Conservation (phyloP, 129 eudicot genomes). For the carrot (Daucus carota) region DNA sequence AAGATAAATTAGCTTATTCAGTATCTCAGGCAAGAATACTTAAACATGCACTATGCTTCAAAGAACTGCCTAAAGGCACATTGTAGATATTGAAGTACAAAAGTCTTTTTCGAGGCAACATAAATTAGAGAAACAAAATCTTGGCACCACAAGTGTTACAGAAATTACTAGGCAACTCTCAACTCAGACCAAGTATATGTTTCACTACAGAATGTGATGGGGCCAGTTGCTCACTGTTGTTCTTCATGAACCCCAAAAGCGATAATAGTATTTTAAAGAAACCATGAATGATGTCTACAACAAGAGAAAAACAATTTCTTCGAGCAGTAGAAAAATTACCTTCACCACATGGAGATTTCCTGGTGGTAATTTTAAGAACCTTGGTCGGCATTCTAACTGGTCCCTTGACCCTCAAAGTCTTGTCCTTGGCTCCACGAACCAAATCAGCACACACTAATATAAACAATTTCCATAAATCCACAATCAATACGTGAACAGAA, state of each 20-base stretch:
- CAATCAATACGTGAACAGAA: not conserved
- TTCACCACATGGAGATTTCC: slow-evolving; percentile 97
- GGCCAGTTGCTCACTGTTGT: too few relatives aligned
- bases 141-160: too few relatives aligned
- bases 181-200: not conserved
- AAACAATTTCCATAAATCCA: not conserved
- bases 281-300: not conserved
- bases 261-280: not conserved
- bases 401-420: slow-evolving; percentile 79
- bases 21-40: not conserved
- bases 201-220: not conserved
- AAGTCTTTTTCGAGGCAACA: not conserved
- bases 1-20: too few relatives aligned
- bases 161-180: not conserved
- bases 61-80: not conserved
- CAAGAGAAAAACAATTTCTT: not conserved
- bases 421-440: slow-evolving; percentile 95
- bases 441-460: slow-evolving; percentile 75
- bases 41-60: not conserved
- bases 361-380: slow-evolving; percentile 82
- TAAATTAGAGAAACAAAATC: too few relatives aligned
- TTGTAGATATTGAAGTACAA: not conserved
- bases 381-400: slow-evolving; percentile 96
- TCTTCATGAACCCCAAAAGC: not conserved
- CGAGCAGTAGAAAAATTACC: slow-evolving; percentile 25